Evolutionary conservation across 192 early-diverging fungal species (phyloP).

Genomic region (Coemansia erecta): DNA sequence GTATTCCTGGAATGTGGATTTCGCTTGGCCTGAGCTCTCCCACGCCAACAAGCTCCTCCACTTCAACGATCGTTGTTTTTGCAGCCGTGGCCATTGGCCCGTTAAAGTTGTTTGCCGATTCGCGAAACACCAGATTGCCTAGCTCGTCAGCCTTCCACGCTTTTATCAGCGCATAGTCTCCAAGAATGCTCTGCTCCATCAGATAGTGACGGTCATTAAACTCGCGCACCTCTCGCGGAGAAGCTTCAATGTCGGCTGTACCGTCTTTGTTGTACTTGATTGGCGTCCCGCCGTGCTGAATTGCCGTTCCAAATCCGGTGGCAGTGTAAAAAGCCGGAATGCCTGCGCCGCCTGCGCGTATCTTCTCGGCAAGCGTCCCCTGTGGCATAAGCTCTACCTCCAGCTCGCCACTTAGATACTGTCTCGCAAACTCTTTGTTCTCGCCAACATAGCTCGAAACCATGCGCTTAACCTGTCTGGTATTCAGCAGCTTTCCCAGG

Average conservation of each 20-base stretch:
- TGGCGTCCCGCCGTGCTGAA: constrained; percentile 65
- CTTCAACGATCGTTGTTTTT: constrained; percentile 68
- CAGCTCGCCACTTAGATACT: constrained; percentile 70
- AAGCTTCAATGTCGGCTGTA: constrained; percentile 51
- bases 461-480: constrained; percentile 70
- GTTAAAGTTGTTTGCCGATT: constrained; percentile 74
- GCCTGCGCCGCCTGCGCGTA: constrained; percentile 72
- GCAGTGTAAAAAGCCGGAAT: constrained; percentile 69
- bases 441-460: constrained; percentile 71
- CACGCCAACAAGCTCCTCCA: constrained; percentile 68
- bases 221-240: constrained; percentile 58
- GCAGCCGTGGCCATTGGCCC: constrained; percentile 66
- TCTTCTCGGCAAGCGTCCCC: constrained; percentile 68
- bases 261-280: constrained; percentile 64
- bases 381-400: constrained; percentile 73
- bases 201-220: constrained; percentile 62
- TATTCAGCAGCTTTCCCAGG: constrained; percentile 61
- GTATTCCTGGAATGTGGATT: constrained; percentile 71
- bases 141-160: constrained; percentile 74
- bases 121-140: constrained; percentile 67
- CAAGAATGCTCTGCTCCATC: constrained; percentile 68
- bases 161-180: constrained; percentile 72
- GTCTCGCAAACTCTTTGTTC: constrained; percentile 72
- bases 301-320: constrained; percentile 64
- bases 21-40: constrained; percentile 63